phyloP scores from a whole-genome alignment of 2,329 filamentous ascomycete species.

The Ophiognomonia clavigignenti-juglandacearum region DNA sequence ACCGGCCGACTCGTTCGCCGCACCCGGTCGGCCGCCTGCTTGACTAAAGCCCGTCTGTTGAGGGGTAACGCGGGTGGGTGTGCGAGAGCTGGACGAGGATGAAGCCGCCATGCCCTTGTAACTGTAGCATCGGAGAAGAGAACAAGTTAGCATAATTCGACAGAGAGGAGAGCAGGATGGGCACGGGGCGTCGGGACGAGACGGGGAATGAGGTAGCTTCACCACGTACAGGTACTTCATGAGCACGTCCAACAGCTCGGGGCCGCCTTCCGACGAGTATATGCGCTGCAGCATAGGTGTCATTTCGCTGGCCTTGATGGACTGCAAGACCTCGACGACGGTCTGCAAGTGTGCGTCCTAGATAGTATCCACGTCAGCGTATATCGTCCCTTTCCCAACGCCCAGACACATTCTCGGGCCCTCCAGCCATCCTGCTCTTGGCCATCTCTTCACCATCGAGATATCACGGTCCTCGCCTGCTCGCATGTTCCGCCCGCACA shows the following conservation, averaged over 20 bases:
- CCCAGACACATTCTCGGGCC: too few relatives aligned
- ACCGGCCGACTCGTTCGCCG: slow-evolving; percentile 63
- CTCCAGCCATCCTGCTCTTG: too few relatives aligned
- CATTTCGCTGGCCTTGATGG: slow-evolving; percentile 96
- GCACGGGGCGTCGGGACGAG: too few relatives aligned
- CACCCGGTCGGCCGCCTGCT: slow-evolving; percentile 52
- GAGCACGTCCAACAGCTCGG: slow-evolving; percentile 82
- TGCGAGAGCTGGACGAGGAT: slow-evolving; percentile 34
- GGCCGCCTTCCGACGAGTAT: slow-evolving; percentile 71
- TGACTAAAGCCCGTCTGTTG: slow-evolving; percentile 89
- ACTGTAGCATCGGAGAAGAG: slow-evolving; percentile 35
- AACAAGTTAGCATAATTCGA: not conserved
- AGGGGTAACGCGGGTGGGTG: slow-evolving; percentile 54
- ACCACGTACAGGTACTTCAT: slow-evolving; percentile 91
- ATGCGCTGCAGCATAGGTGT: slow-evolving; percentile 79
- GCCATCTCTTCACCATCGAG: too few relatives aligned
- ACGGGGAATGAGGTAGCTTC: too few relatives aligned
- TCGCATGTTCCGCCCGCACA: too few relatives aligned
- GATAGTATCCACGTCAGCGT: too few relatives aligned
- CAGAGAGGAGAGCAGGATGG: not conserved
- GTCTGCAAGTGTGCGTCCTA: slow-evolving; percentile 83
- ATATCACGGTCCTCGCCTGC: too few relatives aligned
- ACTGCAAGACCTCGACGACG: slow-evolving; percentile 89
- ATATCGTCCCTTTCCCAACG: too few relatives aligned
- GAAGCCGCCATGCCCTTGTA: slow-evolving; percentile 78